These are phyloP conservation scores for Pythium plurisporium DNA, from an alignment of 352 stramenopile genomes.

Conservation along the genomic window DNA sequence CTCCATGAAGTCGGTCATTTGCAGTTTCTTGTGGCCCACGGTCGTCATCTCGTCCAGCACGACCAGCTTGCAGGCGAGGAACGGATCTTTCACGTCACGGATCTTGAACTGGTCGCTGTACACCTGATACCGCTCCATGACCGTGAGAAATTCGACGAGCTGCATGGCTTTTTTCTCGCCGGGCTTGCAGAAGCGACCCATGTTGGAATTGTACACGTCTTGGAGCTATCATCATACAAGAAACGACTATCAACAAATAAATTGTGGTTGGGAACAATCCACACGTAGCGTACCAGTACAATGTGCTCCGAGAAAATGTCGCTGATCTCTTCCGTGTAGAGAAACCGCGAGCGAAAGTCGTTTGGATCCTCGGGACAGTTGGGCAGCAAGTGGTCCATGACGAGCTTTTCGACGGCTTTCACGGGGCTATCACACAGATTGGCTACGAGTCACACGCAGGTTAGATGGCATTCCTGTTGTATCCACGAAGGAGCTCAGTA, in stretches of 20 bases:
- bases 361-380: slow-evolving; percentile 56
- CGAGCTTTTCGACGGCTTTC: slow-evolving; percentile 66
- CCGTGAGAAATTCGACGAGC: slow-evolving; percentile 51
- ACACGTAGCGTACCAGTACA: slow-evolving; percentile 38
- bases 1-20: slow-evolving; percentile 77
- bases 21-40: slow-evolving; percentile 65
- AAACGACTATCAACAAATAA: neutral
- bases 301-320: slow-evolving; percentile 70
- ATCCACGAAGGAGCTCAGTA: no score
- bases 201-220: slow-evolving; percentile 70
- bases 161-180: slow-evolving; percentile 79
- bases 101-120: slow-evolving; percentile 61
- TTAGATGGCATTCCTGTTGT: no score
- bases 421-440: slow-evolving; percentile 60
- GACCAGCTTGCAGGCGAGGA: slow-evolving; percentile 65
- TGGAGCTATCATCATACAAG: slow-evolving; percentile 49
- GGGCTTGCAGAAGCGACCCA: slow-evolving; percentile 66
- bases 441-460: no score
- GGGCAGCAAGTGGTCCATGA: slow-evolving; percentile 50
- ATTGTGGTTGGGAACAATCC: neutral
- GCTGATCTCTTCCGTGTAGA: slow-evolving; percentile 77
- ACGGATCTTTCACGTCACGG: slow-evolving; percentile 65
- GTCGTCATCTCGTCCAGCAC: slow-evolving; percentile 76
- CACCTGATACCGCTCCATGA: slow-evolving; percentile 65
- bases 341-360: slow-evolving; percentile 60